Conservation (phyloP, 345 rosid species). For the Acer negundo region DNA sequence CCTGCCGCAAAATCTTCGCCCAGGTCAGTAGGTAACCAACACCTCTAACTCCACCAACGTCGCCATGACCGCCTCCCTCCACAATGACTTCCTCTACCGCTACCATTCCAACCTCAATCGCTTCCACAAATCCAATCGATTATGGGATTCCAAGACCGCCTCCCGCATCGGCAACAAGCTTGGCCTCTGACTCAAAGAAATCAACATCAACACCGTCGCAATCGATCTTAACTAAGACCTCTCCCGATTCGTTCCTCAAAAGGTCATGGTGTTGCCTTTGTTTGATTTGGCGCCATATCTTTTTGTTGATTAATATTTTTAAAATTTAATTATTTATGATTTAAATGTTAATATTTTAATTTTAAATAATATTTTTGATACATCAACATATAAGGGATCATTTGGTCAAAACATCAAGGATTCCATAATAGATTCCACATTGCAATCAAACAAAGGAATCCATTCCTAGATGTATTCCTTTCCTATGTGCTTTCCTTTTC, state of each 20-base stretch:
- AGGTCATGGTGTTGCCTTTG: conserved; percentile 62
- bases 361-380: too few relatives aligned
- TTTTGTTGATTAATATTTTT: too few relatives aligned
- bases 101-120: conserved; percentile 65
- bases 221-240: conserved; percentile 70
- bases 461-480: too few relatives aligned
- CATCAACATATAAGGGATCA: too few relatives aligned
- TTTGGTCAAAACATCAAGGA: too few relatives aligned
- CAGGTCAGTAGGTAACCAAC: conserved; percentile 69
- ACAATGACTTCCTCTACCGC: conserved; percentile 62
- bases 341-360: too few relatives aligned
- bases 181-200: conserved; percentile 60
- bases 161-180: conserved; percentile 90
- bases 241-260: conserved; percentile 62
- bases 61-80: conserved; percentile 89
- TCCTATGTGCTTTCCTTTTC: too few relatives aligned
- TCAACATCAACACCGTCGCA: conserved; percentile 52
- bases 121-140: conserved; percentile 47
- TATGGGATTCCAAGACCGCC: conserved; percentile 70
- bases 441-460: too few relatives aligned
- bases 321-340: too few relatives aligned
- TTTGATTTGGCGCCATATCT: conserved; percentile 58
- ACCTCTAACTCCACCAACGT: conserved; percentile 61
- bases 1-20: conserved; percentile 83
- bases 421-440: too few relatives aligned